Base-by-base conservation (phyloP, 805 yeast species). In the Kodamaea kakaduensis region DNA sequence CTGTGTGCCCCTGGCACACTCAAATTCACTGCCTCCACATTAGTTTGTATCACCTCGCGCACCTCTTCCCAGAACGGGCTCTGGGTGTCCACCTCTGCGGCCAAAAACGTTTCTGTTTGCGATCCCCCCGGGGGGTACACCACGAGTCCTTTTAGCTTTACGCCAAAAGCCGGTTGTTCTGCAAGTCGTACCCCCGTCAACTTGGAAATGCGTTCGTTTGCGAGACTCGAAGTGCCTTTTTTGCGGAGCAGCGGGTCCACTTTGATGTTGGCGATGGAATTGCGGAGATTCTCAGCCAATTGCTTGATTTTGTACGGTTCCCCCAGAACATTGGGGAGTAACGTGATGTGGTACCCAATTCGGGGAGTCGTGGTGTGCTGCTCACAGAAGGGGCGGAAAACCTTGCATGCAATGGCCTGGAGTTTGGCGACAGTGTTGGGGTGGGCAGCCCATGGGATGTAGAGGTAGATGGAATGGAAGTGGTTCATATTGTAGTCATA, bases 401-500 rank as follows among this genome's bases (percentile, higher is more conserved):
- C 18, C 5, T n/a, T 15, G 4, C 17, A 6, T 16, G 19, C 9
- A 6, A 14, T 19, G 13, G 15, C 7, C 6, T 16, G 9, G 17
- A 26, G 29, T 4, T 15, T 14, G 9, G 29, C 12, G 9, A 14
- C 5, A 4, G 12, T 19, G 12, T 16, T 7, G 8, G 19, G 12
- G 4, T 18, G n/a, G 12, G 29, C 19, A 22, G 29, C 18, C 54
- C 57, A 53, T 10, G 54, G 52, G 4, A 53, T 29, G 19, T 44
- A 48, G 6, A 40, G 31, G 25, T 43, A 54, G 6, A 42, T 36
- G 7, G 46, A 24, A 6, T 33, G 19, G 16, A 34, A 42, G 4
- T 35, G 21, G 18, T 28, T 27, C 45, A 26, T 43, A 38, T 32
- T 41, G 34, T 41, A 38, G 36, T 45, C 32, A 41, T 48, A 51